These are phyloP conservation scores for Poteriospumella lacustris DNA, from an alignment of 108 stramenopile genomes.

Conservation along the genomic window DNA sequence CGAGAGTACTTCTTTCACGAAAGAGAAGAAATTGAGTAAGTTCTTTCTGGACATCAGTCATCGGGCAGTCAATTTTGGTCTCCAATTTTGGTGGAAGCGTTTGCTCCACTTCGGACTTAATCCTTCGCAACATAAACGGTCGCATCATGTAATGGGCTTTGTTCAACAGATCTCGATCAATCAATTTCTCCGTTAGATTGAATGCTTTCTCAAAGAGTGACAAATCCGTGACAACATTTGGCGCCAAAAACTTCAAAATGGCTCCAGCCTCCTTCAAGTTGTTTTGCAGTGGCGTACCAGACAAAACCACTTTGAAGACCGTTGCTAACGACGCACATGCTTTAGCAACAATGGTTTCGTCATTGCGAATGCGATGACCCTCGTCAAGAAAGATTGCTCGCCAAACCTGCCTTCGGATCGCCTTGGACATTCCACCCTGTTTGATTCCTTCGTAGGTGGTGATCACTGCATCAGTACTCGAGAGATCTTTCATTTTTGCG, in stretches of 20 bases:
- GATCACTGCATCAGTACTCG: not conserved
- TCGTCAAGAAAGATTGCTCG: constrained; percentile 26
- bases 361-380: constrained; percentile 14
- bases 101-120: constrained; percentile 93
- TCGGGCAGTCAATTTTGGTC: constrained; percentile 73
- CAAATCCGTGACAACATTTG: not conserved
- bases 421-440: not conserved
- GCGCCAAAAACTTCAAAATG: not conserved
- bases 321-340: not conserved
- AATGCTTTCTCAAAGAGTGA: constrained; percentile 17
- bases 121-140: constrained; percentile 94
- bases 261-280: not conserved
- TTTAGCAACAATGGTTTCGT: not conserved
- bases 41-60: constrained; percentile 78
- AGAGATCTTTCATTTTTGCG: not conserved
- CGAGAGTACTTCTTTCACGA: not conserved
- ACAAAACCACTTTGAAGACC: constrained; percentile 16
- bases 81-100: constrained; percentile 92
- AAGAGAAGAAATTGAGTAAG: not conserved
- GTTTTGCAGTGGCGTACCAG: constrained; percentile 24
- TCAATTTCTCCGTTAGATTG: not conserved
- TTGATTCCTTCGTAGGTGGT: constrained; percentile 20
- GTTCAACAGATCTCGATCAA: constrained; percentile 16
- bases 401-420: not conserved
- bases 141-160: constrained; percentile 49